These are phyloP conservation scores for Venturia asperata DNA, from an alignment of 2,329 filamentous ascomycete species.

Conservation along the genomic window DNA sequence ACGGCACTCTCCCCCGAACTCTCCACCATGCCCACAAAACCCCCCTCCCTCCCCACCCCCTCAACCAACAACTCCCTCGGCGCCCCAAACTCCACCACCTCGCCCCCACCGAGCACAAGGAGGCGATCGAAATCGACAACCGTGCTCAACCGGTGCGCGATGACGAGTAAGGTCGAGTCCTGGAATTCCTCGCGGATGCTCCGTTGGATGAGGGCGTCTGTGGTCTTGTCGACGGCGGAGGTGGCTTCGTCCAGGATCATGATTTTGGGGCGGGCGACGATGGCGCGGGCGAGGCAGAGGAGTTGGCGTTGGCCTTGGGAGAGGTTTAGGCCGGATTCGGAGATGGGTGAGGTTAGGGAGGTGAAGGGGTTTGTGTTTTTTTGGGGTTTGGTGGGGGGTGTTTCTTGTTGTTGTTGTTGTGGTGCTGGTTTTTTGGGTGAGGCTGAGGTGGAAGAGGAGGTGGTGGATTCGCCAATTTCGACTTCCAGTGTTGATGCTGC, in stretches of 20 bases:
- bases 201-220: slow-evolving; percentile 66
- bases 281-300: slow-evolving; percentile 25
- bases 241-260: slow-evolving; percentile 79
- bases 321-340: slow-evolving; percentile 23
- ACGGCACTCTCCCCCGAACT: slow-evolving; percentile 32
- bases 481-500: slow-evolving; percentile 4
- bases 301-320: slow-evolving; percentile 25
- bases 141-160: slow-evolving; percentile 21
- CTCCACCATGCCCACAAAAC: slow-evolving; percentile 53
- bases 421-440: background rate
- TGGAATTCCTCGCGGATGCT: slow-evolving; percentile 52
- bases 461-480: background rate
- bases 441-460: background rate
- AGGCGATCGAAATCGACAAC: slow-evolving; percentile 22
- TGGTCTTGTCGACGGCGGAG: slow-evolving; percentile 69
- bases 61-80: slow-evolving; percentile 54
- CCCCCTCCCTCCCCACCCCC: slow-evolving; percentile 36
- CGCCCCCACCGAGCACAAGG: slow-evolving; percentile 20
- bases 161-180: slow-evolving; percentile 20
- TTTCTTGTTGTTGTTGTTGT: too few relatives aligned
- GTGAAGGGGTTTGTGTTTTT: slow-evolving; percentile 23
- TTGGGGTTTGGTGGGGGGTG: background rate
- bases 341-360: slow-evolving; percentile 22
- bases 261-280: slow-evolving; percentile 54
- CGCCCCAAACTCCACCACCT: slow-evolving; percentile 52